A percentile compares a stretch with the other conserved stretches of the same genome.
Conservation (phyloP, 208 protist species). For the Crithidia expoeki region DNA sequence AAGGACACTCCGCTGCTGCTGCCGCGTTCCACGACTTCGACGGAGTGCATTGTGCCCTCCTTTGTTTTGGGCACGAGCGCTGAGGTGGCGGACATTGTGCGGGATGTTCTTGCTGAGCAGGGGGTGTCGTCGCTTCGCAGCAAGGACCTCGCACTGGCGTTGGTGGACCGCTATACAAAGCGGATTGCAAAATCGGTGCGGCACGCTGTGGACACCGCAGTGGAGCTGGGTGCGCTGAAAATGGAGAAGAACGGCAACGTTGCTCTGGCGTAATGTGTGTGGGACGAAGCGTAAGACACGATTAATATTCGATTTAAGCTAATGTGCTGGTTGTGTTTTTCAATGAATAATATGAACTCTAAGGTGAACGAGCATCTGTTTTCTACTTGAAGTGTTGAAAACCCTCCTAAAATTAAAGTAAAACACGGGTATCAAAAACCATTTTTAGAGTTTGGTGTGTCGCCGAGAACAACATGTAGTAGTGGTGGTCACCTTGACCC, state of each 20-base stretch:
- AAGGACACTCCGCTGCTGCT: conserved; percentile 42
- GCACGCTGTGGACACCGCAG: conserved; percentile 45
- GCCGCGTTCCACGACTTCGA: conserved; percentile 43
- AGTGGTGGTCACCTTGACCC: too few relatives aligned
- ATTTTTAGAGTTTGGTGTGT: too few relatives aligned
- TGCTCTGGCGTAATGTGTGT: neutral
- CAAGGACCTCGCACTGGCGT: conserved; percentile 50
- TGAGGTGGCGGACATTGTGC: conserved; percentile 59
- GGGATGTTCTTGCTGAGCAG: conserved; percentile 45
- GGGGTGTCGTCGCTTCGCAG: conserved; percentile 33
- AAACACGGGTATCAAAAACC: too few relatives aligned
- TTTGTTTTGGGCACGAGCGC: conserved; percentile 65
- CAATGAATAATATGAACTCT: too few relatives aligned
- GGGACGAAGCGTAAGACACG: too few relatives aligned
- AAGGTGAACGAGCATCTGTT: too few relatives aligned
- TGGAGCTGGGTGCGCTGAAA: conserved; percentile 41
- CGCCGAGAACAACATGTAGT: too few relatives aligned
- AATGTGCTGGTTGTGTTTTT: too few relatives aligned
- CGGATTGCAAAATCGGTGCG: conserved; percentile 70
- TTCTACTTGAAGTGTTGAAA: too few relatives aligned
- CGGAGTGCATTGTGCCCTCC: conserved; percentile 52
- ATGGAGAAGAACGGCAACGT: conserved; percentile 51
- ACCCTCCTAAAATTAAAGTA: too few relatives aligned
- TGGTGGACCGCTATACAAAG: conserved; percentile 63
- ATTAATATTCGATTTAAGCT: too few relatives aligned